Evolutionary conservation across 495 filamentous ascomycete genomes (phyloP), one percentile per base, ranked within the genome.

Genomic region (Xylaria palmicola): DNA sequence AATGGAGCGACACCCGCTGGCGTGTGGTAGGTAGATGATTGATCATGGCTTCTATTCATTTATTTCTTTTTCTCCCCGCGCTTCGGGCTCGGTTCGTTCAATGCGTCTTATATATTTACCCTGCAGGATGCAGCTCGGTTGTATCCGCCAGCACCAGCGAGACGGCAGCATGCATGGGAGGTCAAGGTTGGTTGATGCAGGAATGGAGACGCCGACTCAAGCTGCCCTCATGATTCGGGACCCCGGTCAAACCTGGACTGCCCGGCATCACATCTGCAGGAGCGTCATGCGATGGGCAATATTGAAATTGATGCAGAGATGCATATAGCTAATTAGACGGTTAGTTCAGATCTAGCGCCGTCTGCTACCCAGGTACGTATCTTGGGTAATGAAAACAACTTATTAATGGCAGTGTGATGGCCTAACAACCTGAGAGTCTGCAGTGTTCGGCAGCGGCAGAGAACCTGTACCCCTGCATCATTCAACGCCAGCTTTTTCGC

Each of bases 91-190:
- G 51, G 12, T 55, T 2, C 3, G 6, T 55, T 41, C 51, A 26
- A 56, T 15, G 17, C 39, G 39, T 44, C 29, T 44, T 40, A 44
- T 15, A 41, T 30, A 20, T 20, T 8, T 10, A 30, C 15, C 20
- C 6, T 57, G 55, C 45, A 37, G 22, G 36, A 59, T 51, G 56
- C 56, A 43, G 34, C 34, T 59, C 45, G 45, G 56, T 51, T 50
- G 56, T 36, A 59, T 51, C 47, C 56, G 45, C 39, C 37, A 29
- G 39, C 24, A 12, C 13, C 22, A 27, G 10, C 20, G 26, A 44
- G 12, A 41, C 51, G 13, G 34, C 37, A 44, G 51, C 36, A 55
- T 55, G 51, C 51, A 55, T 9, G 36, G 24, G 3, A 27, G 20
- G 8, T 9, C 32, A 39, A 20, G 13, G 13, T 53, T 15, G 10